Base-by-base conservation (phyloP, 495 filamentous ascomycete genomes). In the Aspergillus wentii region DNA sequence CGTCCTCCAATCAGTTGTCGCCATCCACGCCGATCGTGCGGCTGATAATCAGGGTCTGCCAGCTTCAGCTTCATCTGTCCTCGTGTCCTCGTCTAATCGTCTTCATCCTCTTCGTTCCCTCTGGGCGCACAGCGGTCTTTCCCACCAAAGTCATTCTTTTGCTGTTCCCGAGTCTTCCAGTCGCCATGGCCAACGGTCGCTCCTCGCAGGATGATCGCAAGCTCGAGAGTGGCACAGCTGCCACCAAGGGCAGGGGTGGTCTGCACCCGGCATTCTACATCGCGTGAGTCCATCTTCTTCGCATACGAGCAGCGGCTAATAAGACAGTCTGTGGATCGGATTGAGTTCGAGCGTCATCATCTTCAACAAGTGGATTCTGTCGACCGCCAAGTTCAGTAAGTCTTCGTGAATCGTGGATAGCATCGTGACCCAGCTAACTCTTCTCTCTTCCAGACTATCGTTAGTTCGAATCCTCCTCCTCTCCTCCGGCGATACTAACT, bases 321-420 rank as follows among this genome's bases (percentile, higher is more conserved):
- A n/a, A n/a, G n/a, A n/a, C n/a, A n/a, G n/a, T n/a, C n/a, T n/a
- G n/a, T 96, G 89, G 89, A 95, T 96, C 57, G 59, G 75, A 26
- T 64, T 94, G 47, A 94, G 87, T 52, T 94, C 89, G 13, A 85
- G 80, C 44, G 86, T 94, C 46, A 96, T 96, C 53, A 69, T 95
- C 25, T 96, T 94, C 80, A 96, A 96, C 79, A 96, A 96, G 75
- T 95, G 85, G 85, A 88, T 96, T 56, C 74, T 95, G 30, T 72
- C 79, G 40, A 82, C 75, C 10, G 75, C 80, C 36, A 66, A 81
- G 31, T 95, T 95, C 70, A 68, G 86, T 90, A 76, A 76, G 85
- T 57, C 40, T 30, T 32, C 17, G 3, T 2, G 5, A 17, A 8
- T n/a, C 28, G 36, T 15, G 11, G 20, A 21, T n/a, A 3, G 38